Evolutionary conservation across 805 yeast genomes (phyloP), one percentile per base, ranked within the genome.

Genomic region (Starmerella floricola): DNA sequence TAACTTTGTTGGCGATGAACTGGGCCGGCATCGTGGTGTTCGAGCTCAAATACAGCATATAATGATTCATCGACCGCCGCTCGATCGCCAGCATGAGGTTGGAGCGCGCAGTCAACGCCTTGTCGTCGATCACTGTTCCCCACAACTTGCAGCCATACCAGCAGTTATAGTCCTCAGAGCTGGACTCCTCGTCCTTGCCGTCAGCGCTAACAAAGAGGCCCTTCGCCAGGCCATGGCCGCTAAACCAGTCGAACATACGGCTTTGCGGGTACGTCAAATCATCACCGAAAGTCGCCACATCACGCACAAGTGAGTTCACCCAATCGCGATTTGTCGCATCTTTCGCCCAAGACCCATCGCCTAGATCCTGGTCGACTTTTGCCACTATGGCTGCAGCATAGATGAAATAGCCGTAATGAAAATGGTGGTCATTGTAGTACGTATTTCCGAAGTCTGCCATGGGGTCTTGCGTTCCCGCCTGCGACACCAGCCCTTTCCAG

Each of bases 361-460:
- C 79, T 12, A 55, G 53, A 21, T 62, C 59, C 3, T 51, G 44
- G 56, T 83, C 93, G 15, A 78, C 73, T 42, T 73, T 59, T n/a
- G 79, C 87, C 35, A 82, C 72, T 17, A 80, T 65, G 1, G 93
- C 86, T 5, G 93, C 93, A 1, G 93, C 81, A 57, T 82, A 87
- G 36, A 83, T 69, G 51, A 76, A 78, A 60, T 82, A 84, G 10
- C 91, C 91, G 55, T 79, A 84, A 58, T 84, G 93, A 71, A 82
- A 84, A 57, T 83, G 91, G 54, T 84, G 94, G 55, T 84, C 94
- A 52, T 83, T 82, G 62, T 82, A 83, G 58, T 73, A 79, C 19
- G 81, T 72, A 57, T 79, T 71, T 36, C 93, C 94, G 57, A 69
- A 84, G 62, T 86, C 95, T 21, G 74, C 74, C 29, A 66, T 58